These are phyloP conservation scores for Phascolomyces articulosus DNA, from an alignment of 371 early-diverging fungal genomes.

Conservation along the genomic window DNA sequence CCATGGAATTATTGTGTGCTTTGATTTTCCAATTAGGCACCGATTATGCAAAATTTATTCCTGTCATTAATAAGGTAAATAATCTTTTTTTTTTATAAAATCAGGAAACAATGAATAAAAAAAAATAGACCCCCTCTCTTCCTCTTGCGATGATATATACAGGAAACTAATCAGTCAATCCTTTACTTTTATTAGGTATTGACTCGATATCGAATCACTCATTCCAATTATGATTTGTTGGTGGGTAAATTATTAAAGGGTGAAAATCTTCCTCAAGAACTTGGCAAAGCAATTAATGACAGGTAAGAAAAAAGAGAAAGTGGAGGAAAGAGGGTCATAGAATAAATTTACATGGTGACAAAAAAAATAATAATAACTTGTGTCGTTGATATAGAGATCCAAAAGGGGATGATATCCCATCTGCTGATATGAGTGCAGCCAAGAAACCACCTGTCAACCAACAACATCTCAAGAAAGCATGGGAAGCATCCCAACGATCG, in stretches of 20 bases:
- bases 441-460: constrained; percentile 89
- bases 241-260: constrained; percentile 77
- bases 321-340: neutral
- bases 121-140: too few species aligned
- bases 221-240: constrained; percentile 71
- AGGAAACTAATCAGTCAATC: too few species aligned
- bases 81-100: too few species aligned
- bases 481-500: constrained; percentile 90
- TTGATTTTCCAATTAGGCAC: constrained; percentile 86
- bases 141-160: too few species aligned
- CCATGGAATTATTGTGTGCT: constrained; percentile 85
- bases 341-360: neutral
- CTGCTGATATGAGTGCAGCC: constrained; percentile 54
- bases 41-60: constrained; percentile 91
- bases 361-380: neutral
- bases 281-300: constrained; percentile 55
- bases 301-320: constrained; percentile 17
- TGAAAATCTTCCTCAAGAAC: constrained; percentile 77
- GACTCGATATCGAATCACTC: constrained; percentile 66
- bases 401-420: constrained; percentile 53
- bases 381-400: constrained; percentile 24
- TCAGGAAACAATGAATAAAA: neutral
- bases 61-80: constrained; percentile 80
- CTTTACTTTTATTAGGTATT: too few species aligned
- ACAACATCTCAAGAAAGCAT: constrained; percentile 85